A percentile compares a stretch with the other conserved stretches of the same genome.
Conservation (phyloP, 2,329 filamentous ascomycete genomes). For the Neonectria ditissima region DNA sequence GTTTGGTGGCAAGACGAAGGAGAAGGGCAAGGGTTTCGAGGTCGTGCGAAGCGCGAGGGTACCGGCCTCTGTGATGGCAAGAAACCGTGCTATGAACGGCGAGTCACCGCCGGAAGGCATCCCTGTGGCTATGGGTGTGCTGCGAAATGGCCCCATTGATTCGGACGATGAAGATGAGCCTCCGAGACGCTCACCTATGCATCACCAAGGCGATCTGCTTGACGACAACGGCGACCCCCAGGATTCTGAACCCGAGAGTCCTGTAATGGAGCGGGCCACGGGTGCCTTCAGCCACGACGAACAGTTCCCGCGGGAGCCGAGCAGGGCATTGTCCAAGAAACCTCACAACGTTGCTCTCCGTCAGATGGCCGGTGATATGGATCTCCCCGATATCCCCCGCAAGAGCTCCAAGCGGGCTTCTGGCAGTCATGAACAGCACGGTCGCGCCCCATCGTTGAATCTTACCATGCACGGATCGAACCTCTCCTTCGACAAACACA, state of each 20-base stretch:
- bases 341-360: slow-evolving; percentile 33
- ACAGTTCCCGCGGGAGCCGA: slow-evolving; percentile 45
- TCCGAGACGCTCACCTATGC: slow-evolving; percentile 43
- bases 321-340: slow-evolving; percentile 38
- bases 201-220: slow-evolving; percentile 53
- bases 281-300: slow-evolving; percentile 54
- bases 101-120: slow-evolving; percentile 76
- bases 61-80: slow-evolving; percentile 76
- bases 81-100: slow-evolving; percentile 66
- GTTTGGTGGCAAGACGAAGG: slow-evolving; percentile 87
- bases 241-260: slow-evolving; percentile 56
- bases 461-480: slow-evolving; percentile 42
- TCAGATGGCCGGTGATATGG: slow-evolving; percentile 47
- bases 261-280: slow-evolving; percentile 46
- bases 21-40: slow-evolving; percentile 96
- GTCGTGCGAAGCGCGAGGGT: slow-evolving; percentile 92
- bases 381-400: slow-evolving; percentile 72
- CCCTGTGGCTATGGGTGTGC: slow-evolving; percentile 71
- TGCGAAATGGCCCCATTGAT: slow-evolving; percentile 71
- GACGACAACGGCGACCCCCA: slow-evolving; percentile 60
- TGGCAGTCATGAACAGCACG: slow-evolving; percentile 44
- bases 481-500: slow-evolving; percentile 38
- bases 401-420: slow-evolving; percentile 78
- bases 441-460: slow-evolving; percentile 52
- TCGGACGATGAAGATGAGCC: slow-evolving; percentile 68